Percentiles rank a stretch among this genome's conserved stretches.
Conservation (phyloP, 352 stramenopile genomes). For the Pythium dissotocum region DNA sequence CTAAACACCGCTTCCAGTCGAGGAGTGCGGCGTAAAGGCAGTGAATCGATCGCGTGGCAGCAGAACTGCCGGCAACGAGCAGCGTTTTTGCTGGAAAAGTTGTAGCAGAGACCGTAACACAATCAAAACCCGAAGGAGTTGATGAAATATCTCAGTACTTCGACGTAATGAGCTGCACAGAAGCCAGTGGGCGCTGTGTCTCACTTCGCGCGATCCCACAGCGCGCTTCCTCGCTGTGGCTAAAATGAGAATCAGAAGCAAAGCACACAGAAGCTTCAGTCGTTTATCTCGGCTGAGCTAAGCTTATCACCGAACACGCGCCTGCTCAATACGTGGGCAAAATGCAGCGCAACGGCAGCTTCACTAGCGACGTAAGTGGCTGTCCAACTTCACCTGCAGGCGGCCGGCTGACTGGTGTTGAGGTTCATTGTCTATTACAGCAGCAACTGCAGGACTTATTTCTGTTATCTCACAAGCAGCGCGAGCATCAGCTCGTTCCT, state of each 20-base stretch:
- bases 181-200: neutral
- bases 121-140: neutral
- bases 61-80: neutral
- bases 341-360: slow-evolving; percentile 4
- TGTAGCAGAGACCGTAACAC: slow-evolving; percentile 1
- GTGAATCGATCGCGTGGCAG: neutral
- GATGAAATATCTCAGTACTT: too few species aligned
- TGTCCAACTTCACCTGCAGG: neutral
- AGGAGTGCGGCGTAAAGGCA: neutral
- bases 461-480: slow-evolving; percentile 47
- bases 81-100: neutral
- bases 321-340: neutral
- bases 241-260: neutral
- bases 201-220: neutral
- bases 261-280: neutral
- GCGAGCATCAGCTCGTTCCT: slow-evolving; percentile 43
- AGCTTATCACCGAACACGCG: neutral
- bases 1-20: neutral
- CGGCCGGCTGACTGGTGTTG: neutral
- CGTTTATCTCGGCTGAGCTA: neutral
- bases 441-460: slow-evolving; percentile 71
- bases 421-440: slow-evolving; percentile 24
- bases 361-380: slow-evolving; percentile 12
- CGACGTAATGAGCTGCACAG: too few species aligned
- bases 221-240: neutral